Evolutionary conservation across 2,329 filamentous ascomycete species (phyloP).

Genomic region (Clathrospora elynae): DNA sequence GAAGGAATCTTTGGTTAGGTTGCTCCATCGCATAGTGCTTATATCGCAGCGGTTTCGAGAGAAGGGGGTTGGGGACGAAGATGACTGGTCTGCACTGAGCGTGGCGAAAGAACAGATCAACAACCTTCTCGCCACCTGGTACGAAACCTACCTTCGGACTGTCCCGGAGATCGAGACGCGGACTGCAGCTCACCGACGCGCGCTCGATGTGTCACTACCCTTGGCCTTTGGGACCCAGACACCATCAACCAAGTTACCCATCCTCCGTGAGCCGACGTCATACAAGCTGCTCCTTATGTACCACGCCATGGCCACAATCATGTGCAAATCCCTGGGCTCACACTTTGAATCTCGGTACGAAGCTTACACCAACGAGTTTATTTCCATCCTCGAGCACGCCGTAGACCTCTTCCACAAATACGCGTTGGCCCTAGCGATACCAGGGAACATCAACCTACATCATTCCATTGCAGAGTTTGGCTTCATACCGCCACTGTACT

Average conservation of each 20-base stretch:
- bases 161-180: no score
- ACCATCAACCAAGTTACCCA: neutral
- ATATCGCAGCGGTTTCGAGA: slow-evolving; percentile 2
- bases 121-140: slow-evolving; percentile 1
- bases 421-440: neutral
- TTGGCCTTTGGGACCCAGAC: slow-evolving; percentile 2
- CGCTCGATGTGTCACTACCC: no score
- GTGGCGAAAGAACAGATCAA: slow-evolving; percentile 1
- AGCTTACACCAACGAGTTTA: slow-evolving; percentile 16
- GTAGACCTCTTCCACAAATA: no score
- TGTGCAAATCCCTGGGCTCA: slow-evolving; percentile 15
- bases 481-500: slow-evolving; percentile 7
- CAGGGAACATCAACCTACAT: slow-evolving; percentile 4
- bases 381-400: slow-evolving; percentile 16
- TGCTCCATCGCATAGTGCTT: slow-evolving; percentile 10
- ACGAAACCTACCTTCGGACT: slow-evolving; percentile 2
- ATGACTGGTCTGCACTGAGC: no score
- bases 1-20: slow-evolving; percentile 12
- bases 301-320: slow-evolving; percentile 26
- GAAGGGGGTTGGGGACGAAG: no score
- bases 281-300: slow-evolving; percentile 21
- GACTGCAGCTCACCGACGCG: no score
- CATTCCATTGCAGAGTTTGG: slow-evolving; percentile 24
- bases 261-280: neutral
- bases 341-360: slow-evolving; percentile 28